Percentiles rank a stretch among this genome's conserved stretches.
Evolutionary conservation across 768 basidiomycete genomes (phyloP).

Genomic region (Agrocybe pediades): DNA sequence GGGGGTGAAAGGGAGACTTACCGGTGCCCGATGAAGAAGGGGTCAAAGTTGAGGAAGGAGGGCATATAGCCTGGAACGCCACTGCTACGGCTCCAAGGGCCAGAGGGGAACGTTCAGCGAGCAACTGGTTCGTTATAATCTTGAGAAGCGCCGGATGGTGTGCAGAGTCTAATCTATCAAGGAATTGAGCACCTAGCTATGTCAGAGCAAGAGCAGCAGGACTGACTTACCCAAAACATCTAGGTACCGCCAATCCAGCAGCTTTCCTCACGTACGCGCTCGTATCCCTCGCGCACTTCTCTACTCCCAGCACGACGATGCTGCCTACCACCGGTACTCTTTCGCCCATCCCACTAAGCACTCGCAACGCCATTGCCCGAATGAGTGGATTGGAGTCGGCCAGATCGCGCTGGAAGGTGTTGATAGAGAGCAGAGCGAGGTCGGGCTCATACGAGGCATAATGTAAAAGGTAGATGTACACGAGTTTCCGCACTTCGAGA

Average conservation of each 20-base stretch:
- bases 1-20: not conserved
- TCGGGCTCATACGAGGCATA: slow-evolving; percentile 95
- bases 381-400: slow-evolving; percentile 92
- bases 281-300: slow-evolving; percentile 88
- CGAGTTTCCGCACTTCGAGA: slow-evolving; percentile 93
- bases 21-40: not conserved
- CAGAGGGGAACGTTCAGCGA: slow-evolving; percentile 79
- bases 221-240: slow-evolving; percentile 63
- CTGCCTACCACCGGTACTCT: slow-evolving; percentile 86
- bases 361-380: slow-evolving; percentile 93
- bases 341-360: slow-evolving; percentile 76
- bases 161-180: slow-evolving; percentile 65
- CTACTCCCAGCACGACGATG: slow-evolving; percentile 84
- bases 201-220: not conserved
- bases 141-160: slow-evolving; percentile 74
- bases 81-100: slow-evolving; percentile 84
- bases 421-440: slow-evolving; percentile 92
- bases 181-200: not conserved
- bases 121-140: slow-evolving; percentile 58
- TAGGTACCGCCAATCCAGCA: slow-evolving; percentile 87
- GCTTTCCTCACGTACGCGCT: slow-evolving; percentile 96
- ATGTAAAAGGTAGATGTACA: slow-evolving; percentile 95
- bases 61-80: slow-evolving; percentile 88
- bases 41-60: slow-evolving; percentile 41
- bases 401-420: slow-evolving; percentile 97